phyloP scores from a whole-genome alignment of 495 filamentous ascomycete species.

The Elasticomyces elasticus region DNA sequence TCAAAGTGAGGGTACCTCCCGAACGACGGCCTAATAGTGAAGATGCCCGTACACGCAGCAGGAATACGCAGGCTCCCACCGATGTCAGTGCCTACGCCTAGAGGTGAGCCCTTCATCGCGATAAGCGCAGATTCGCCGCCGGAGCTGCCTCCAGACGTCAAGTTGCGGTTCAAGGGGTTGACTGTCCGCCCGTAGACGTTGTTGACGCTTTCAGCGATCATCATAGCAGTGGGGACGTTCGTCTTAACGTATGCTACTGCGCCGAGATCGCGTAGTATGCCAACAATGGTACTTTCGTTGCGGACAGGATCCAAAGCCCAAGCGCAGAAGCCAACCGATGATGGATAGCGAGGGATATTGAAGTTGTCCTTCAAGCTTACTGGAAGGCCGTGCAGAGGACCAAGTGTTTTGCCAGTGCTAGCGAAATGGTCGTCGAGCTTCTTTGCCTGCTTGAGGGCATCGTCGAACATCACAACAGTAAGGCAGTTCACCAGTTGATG shows the following conservation, averaged over 20 bases:
- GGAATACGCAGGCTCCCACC: conserved; percentile 56
- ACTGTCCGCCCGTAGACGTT: conserved; percentile 33
- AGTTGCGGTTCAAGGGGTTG: conserved; percentile 45
- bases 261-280: conserved; percentile 28
- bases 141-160: conserved; percentile 54
- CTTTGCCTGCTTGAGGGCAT: conserved; percentile 49
- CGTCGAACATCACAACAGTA: conserved; percentile 54
- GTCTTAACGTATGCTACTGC: conserved; percentile 37
- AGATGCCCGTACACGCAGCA: conserved; percentile 54
- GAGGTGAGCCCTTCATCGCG: conserved; percentile 36
- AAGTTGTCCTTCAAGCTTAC: conserved; percentile 35
- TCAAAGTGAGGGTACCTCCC: conserved; percentile 39
- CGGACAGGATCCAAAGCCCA: conserved; percentile 24
- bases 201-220: conserved; percentile 22
- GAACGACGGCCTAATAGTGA: conserved; percentile 56
- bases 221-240: conserved; percentile 30
- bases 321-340: conserved; percentile 25
- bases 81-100: conserved; percentile 33
- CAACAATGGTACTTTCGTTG: conserved; percentile 25
- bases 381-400: conserved; percentile 33
- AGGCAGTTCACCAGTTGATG: conserved; percentile 54
- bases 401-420: conserved; percentile 33
- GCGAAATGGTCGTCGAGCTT: conserved; percentile 42
- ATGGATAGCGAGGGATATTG: conserved; percentile 12
- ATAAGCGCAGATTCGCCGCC: conserved; percentile 53